These are phyloP conservation scores for Pseudisothecium myosuroides DNA, from an alignment of 225 moss, liverwort and hornwort genomes.

Conservation along the genomic window DNA sequence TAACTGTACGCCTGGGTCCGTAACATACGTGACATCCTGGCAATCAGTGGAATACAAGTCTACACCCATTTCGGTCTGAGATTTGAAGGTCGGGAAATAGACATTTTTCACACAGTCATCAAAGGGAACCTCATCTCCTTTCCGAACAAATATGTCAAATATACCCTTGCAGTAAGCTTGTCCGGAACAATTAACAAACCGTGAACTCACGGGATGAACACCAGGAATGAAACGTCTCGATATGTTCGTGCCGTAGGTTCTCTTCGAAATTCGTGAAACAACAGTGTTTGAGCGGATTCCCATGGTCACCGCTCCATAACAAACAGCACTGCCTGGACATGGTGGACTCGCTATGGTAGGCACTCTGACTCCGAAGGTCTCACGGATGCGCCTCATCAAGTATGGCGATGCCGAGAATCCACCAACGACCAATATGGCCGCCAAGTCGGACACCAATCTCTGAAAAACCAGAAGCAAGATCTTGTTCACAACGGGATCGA, in stretches of 20 bases:
- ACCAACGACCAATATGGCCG: slow-evolving; percentile 5
- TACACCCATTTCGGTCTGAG: accelerated
- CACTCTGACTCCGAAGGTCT: neutral
- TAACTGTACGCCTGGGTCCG: neutral
- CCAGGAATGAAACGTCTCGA: neutral
- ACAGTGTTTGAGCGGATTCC: neutral
- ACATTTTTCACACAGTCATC: neutral
- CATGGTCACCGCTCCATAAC: slow-evolving; percentile 7
- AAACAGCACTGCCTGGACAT: neutral
- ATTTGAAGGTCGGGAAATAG: accelerated
- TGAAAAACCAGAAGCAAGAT: neutral
- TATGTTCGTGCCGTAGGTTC: accelerated
- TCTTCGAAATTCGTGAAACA: neutral
- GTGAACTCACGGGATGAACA: neutral
- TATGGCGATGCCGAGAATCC: slow-evolving; percentile 30
- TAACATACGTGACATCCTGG: neutral
- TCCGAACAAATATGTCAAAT: neutral
- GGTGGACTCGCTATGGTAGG: neutral
- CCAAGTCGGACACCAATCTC: neutral
- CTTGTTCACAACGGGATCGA: slow-evolving; percentile 3
- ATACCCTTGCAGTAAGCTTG: accelerated
- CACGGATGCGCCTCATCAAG: neutral
- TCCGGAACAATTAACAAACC: accelerated
- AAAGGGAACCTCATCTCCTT: neutral
- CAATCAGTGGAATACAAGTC: neutral